phyloP scores from a whole-genome alignment of 257 asterid genomes.

The Fraxinus anomala region DNA sequence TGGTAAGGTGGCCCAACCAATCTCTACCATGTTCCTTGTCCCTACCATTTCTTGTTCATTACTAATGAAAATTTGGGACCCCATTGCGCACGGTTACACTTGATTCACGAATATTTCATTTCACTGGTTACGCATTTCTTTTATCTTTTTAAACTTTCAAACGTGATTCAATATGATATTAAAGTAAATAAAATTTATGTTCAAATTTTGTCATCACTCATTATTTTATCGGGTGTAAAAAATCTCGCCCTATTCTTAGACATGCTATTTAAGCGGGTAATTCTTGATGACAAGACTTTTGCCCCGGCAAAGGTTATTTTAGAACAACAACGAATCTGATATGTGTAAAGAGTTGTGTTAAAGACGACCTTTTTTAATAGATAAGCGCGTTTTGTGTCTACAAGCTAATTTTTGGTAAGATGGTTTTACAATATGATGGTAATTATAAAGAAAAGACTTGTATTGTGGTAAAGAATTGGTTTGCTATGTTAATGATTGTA shows the following conservation, averaged over 20 bases:
- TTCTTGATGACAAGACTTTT: neutral
- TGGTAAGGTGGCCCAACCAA: slow-evolving; percentile 29
- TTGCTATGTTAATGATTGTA: slow-evolving; percentile 39
- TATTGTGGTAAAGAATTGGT: slow-evolving; percentile 35
- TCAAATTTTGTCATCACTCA: no score
- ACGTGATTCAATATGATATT: neutral
- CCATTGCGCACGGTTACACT: slow-evolving; percentile 44
- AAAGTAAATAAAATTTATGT: no score
- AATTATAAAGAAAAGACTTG: slow-evolving; percentile 29
- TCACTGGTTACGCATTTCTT: neutral
- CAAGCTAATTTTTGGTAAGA: slow-evolving; percentile 17
- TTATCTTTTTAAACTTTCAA: neutral
- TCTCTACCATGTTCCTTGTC: slow-evolving; percentile 23
- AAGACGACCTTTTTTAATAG: neutral
- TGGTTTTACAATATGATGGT: slow-evolving; percentile 16
- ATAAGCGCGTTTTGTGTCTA: neutral
- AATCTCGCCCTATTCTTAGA: no score
- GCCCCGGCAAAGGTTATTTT: neutral
- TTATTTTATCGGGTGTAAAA: no score
- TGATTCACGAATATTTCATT: slow-evolving; percentile 19
- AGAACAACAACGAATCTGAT: neutral
- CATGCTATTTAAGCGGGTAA: neutral
- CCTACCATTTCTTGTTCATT: slow-evolving; percentile 44
- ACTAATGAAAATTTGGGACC: slow-evolving; percentile 36
- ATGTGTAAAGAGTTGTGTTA: neutral